Evolutionary conservation across 345 rosid genomes (phyloP), one percentile per base, ranked within the genome.

Genomic region (Pistacia integerrima): DNA sequence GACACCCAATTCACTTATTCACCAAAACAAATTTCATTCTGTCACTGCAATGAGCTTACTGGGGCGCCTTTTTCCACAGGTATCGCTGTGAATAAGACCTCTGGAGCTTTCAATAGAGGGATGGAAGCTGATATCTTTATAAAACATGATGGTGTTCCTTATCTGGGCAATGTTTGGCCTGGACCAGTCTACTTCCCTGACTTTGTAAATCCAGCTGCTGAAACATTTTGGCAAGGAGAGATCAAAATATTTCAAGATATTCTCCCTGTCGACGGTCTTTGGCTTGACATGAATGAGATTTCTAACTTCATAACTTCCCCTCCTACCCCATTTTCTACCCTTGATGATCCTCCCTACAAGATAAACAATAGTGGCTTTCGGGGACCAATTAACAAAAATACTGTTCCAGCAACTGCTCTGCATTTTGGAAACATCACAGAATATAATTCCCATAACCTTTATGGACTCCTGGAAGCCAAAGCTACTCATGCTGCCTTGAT

Each of bases 251-350:
- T 85, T 67, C 74, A 76, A 20, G 71, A 80, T 14, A 20, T 70
- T 59, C 64, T 87, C 22, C 86, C 84, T 0, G 62, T 87, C 18
- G 88, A 87, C 30, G 87, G 88, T 67, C 79, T 87, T 13, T 87
- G 91, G 91, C 58, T 87, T 28, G 91, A 87, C 78, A 87, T 87
- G 91, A 87, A 85, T 44, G 88, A 84, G 82, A 0, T 82, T 4
- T 77, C 88, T 18, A 87, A 84, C 61, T 87, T 85, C 79, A 75
- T 74, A 1, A 73, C 82, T 36, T 51, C 87, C 46, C 51, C 74
- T 13, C 82, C 91, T 1, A 71, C 51, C 22, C 80, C 58, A 49
- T 25, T 12, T 30, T 87, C 87, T 10, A 80, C 76, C 5, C 77
- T 87, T 0, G 91, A 87, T 59, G 66, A 79, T 41, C 91, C 91